Conservation (phyloP, 2,329 filamentous ascomycete species). For the Fusarium sp. region DNA sequence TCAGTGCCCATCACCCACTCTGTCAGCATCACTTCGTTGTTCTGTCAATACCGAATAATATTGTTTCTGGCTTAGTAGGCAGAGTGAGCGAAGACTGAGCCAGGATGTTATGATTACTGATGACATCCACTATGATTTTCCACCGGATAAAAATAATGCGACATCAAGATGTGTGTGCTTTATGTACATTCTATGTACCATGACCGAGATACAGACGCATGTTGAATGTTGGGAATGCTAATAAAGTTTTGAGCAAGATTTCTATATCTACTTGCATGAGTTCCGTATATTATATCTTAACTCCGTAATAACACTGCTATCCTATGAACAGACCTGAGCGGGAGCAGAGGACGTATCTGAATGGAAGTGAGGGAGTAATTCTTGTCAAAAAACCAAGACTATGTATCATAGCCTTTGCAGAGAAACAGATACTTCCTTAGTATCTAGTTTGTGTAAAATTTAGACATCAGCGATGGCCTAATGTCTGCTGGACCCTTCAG, state of each 20-base stretch:
- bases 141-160: neutral
- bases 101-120: neutral
- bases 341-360: neutral
- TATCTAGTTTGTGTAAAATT: neutral
- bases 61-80: neutral
- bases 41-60: neutral
- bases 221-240: neutral
- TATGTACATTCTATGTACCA: constrained; percentile 6
- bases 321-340: too few relatives aligned
- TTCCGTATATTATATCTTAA: too few relatives aligned
- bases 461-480: neutral
- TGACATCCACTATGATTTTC: neutral
- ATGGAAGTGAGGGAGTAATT: neutral
- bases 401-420: too few relatives aligned
- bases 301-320: too few relatives aligned
- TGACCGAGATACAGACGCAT: constrained; percentile 3
- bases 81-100: neutral
- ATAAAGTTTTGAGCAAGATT: neutral
- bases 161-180: neutral
- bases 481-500: constrained; percentile 1
- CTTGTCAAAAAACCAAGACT: neutral
- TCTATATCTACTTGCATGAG: neutral
- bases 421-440: neutral
- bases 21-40: neutral
- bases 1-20: too few relatives aligned